Percentiles rank a stretch among this genome's conserved stretches.
These are phyloP conservation scores for Trichophyton mentagrophytes DNA, from an alignment of 2,329 filamentous ascomycete species.

Conservation along the genomic window DNA sequence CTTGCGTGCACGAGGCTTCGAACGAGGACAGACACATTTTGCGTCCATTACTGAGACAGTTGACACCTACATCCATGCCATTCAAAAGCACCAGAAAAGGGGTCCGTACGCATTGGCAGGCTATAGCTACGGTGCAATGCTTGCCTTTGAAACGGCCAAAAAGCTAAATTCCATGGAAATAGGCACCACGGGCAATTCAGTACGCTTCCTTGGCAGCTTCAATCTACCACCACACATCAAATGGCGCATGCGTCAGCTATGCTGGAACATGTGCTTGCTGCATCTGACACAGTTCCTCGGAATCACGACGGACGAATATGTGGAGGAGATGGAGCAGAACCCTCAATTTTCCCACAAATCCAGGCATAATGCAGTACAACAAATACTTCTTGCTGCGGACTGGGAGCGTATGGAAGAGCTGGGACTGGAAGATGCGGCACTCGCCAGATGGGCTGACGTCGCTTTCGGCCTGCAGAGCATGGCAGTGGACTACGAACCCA, in stretches of 20 bases:
- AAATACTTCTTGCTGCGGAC: slow-evolving; percentile 11
- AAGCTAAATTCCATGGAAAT: slow-evolving; percentile 20
- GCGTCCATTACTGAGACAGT: slow-evolving; percentile 29
- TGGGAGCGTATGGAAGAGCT: slow-evolving; percentile 5
- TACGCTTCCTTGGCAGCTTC: slow-evolving; percentile 35
- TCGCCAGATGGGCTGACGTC: neutral
- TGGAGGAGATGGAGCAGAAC: slow-evolving; percentile 13
- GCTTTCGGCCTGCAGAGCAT: neutral
- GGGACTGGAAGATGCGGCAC: neutral
- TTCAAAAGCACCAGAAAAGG: slow-evolving; percentile 33
- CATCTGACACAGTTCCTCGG: slow-evolving; percentile 32
- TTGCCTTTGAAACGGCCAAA: slow-evolving; percentile 42
- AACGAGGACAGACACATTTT: slow-evolving; percentile 29
- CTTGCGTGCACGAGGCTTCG: slow-evolving; percentile 34
- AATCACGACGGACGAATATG: slow-evolving; percentile 25
- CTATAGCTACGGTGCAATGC: slow-evolving; percentile 39
- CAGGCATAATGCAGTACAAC: neutral
- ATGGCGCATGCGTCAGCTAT: slow-evolving; percentile 28
- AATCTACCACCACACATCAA: slow-evolving; percentile 41
- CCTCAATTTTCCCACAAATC: neutral
- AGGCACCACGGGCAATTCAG: slow-evolving; percentile 13
- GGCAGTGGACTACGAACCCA: slow-evolving; percentile 32
- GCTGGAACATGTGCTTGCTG: slow-evolving; percentile 29
- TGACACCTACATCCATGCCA: slow-evolving; percentile 28
- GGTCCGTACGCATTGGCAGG: slow-evolving; percentile 43